These are phyloP conservation scores for Rhizopus stolonifer DNA, from an alignment of 371 early-diverging fungal species.

Conservation along the genomic window DNA sequence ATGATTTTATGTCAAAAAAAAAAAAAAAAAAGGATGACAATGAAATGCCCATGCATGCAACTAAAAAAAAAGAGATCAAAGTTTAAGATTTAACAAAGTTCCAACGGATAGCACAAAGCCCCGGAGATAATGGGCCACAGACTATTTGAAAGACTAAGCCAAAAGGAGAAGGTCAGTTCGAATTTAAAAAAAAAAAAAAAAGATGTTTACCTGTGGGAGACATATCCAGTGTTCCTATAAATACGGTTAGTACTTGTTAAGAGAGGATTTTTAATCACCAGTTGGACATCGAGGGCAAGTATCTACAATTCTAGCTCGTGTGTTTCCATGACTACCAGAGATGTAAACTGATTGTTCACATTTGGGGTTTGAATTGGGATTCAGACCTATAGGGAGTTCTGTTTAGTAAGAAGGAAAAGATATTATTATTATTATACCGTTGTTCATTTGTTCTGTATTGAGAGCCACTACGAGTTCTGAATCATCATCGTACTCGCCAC, in stretches of 20 bases:
- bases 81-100: conserved; percentile 4
- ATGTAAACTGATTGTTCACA: conserved; percentile 35
- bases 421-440: conserved; percentile 21
- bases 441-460: conserved; percentile 37
- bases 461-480: conserved; percentile 38
- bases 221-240: conserved; percentile 36
- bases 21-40: conserved; percentile 15
- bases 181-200: neutral
- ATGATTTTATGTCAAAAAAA: neutral
- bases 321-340: conserved; percentile 25
- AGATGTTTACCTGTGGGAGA: conserved; percentile 34
- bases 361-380: conserved; percentile 36
- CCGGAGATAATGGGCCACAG: conserved; percentile 13
- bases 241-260: conserved; percentile 3
- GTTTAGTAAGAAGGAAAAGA: neutral
- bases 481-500: conserved; percentile 31
- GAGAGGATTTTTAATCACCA: conserved; percentile 23
- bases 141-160: conserved; percentile 13
- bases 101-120: conserved; percentile 21
- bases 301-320: conserved; percentile 35
- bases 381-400: conserved; percentile 24
- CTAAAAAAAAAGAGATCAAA: no score
- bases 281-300: conserved; percentile 37
- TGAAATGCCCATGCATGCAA: no score
- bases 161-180: neutral